Evolutionary conservation across 1,139 yeast genomes (phyloP), one percentile per base, ranked within the genome.

Genomic region (Pichia sp.): DNA sequence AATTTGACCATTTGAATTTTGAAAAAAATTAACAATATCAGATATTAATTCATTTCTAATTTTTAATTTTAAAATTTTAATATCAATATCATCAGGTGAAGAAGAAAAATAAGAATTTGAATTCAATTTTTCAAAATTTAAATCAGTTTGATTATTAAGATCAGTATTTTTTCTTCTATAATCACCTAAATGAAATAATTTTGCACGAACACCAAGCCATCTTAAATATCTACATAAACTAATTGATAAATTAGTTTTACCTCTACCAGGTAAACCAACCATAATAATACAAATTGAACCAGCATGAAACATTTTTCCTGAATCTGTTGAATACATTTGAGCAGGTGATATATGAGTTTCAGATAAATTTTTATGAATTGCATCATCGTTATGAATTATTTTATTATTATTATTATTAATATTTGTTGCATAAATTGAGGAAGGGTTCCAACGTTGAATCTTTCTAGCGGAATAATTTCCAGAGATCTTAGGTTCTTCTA

Each of bases 231-330:
- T 76, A 1, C 97, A 89, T 54, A 92, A 74, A 10, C 96, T 83
- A 30, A 90, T 97, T 7, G 96, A 85, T 51, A 90, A 75, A 64
- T 90, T 92, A 1, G 98, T 92, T 65, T 92, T 92, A 6, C 98
- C 97, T 48, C 98, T 76, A 1, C 97, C 98, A 1, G 99, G 98
- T 53, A 90, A 74, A 0, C 99, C 99, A 6, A 88, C 95, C 57
- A 92, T 74, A 9, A 86, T 88, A 51, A 92, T 84, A 61, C 95
- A 81, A 47, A 92, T 83, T 62, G 89, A 87, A 4, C 98, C 98
- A 4, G 98, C 97, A 61, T 92, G 97, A 69, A 87, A 92, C 59
- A 94, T 72, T 53, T 88, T 75, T 0, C 97, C 97, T 0, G 89
- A 80, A 55, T 88, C 96, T 0, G 97, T 90, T 11, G 94, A 82